Base-by-base conservation (phyloP, 1,284 basidiomycete genomes). In the Ustilago vetiveriae region DNA sequence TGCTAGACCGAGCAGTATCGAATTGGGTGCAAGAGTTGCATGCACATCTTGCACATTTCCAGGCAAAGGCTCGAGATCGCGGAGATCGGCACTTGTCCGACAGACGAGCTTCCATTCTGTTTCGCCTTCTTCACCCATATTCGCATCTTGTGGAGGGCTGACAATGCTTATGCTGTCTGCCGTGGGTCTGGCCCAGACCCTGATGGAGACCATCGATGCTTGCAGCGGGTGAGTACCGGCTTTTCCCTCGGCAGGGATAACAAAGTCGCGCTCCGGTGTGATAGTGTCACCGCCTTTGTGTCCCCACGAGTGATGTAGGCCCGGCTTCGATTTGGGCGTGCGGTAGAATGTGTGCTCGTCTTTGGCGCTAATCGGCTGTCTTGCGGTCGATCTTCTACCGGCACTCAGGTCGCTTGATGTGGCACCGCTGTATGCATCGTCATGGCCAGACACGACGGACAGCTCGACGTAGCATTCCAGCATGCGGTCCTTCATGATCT, bases 401-500 rank as follows among this genome's bases (percentile, higher is more conserved):
- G n/a, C n/a, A n/a, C n/a, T 14, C 9, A 21, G 1, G 3, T n/a
- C 22, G 17, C 22, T n/a, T 5, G 26, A 22, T 16, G 24, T 6
- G 2, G 30, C 11, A 10, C 7, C 11, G 33, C 7, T n/a, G n/a
- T 3, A 6, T 4, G 13, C 29, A 10, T 39, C 29, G 7, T 17
- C 21, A 4, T 10, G 2, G 16, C 27, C 29, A 14, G 46, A 24
- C 1, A 10, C 24, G 16, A 67, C 19, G 7, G 64, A 55, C 3
- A 70, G 45, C 45, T 70, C 62, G 14, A 65, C 67, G 24, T 45
- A 62, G 45, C 67, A 70, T 22, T 59, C 56, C 7, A 70, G 49
- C 49, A 70, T 59, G 30, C 67, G 67, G 45, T 70, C 62, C 30
- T 60, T 46, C 62, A 70, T 70, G 56, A 70, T 65, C 30, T 60